phyloP scores from a whole-genome alignment of 2,329 filamentous ascomycete genomes.

The Trichoderma lentiforme region DNA sequence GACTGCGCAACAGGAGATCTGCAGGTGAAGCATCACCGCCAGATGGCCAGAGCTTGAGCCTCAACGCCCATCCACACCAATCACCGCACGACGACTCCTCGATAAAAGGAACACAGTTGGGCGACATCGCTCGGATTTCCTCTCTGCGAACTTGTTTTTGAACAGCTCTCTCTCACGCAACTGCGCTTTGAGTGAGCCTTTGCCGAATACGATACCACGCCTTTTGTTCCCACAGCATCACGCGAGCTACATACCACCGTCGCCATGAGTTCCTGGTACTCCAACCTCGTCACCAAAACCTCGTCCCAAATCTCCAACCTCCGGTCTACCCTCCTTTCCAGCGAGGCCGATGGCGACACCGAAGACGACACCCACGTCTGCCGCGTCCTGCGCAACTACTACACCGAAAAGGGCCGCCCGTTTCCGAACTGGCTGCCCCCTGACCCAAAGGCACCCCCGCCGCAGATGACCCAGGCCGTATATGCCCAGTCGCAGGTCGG shows the following conservation, averaged over 20 bases:
- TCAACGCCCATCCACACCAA: neutral
- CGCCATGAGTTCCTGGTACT: slow-evolving; percentile 77
- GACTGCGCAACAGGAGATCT: neutral
- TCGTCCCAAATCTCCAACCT: slow-evolving; percentile 63
- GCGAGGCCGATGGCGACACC: slow-evolving; percentile 66
- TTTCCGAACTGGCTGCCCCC: slow-evolving; percentile 86
- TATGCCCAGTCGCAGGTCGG: slow-evolving; percentile 52
- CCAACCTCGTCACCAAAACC: slow-evolving; percentile 64
- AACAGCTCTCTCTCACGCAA: neutral
- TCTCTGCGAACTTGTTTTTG: neutral
- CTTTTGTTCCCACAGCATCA: neutral
- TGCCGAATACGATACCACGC: neutral
- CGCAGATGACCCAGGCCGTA: slow-evolving; percentile 52
- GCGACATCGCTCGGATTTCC: neutral
- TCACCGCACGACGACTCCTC: neutral
- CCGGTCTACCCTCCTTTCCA: slow-evolving; percentile 65
- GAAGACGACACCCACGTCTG: slow-evolving; percentile 94
- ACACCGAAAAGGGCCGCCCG: slow-evolving; percentile 77
- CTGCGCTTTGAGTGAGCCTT: neutral
- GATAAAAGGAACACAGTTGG: neutral
- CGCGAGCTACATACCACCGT: neutral
- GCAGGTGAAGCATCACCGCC: slow-evolving; percentile 9
- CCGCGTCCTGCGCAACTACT: slow-evolving; percentile 88
- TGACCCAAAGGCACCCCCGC: slow-evolving; percentile 71
- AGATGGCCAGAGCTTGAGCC: slow-evolving; percentile 7